Base-by-base conservation (phyloP, 306 rosid species). In the Cucumis melo region DNA sequence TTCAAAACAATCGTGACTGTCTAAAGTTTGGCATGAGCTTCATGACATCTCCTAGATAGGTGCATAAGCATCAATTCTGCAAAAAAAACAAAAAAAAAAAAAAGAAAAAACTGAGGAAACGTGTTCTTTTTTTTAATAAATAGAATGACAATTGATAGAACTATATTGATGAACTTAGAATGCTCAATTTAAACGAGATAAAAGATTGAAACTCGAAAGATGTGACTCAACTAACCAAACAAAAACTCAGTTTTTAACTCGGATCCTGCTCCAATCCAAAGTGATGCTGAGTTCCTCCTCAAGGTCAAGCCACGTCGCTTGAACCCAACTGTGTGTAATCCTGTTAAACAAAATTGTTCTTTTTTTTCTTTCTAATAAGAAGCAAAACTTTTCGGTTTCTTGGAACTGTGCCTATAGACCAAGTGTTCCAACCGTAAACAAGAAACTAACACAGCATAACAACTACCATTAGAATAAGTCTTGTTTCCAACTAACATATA, bases 401-500 rank as follows among this genome's bases (percentile, higher is more conserved):
- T 39, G 73, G 73, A 66, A 8, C 53, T 66, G 27, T 63, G 48
- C 19, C 70, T 41, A 63, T 46, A 17, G 14, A 63, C 14, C 44
- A 36, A 19, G 71, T 36, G 24, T 36, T 16, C 44, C 8, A 64
- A 44, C 20, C 75, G 7, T 23, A 42, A 67, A 68, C 74, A 68
- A 68, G 74, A 70, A 72, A 27, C 16, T 50, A 50, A 27, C 36
- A 41, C 27, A 23, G 8, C n/a, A 54, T 51, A 32, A 78, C 20
- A 48, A 59, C 27, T 27, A 4, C 19, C 17, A 19, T 15, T 53
- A 17, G 10, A 53, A 51, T 59, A 44, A 10, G 5, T 50, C 17
- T 79, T 82, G 81, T 78, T 83, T 80, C 77, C 79, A 83, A 81
- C 86, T 83, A 44, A 27, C 1, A 76, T 82, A 90, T 70, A 75